Conservation (phyloP, 768 basidiomycete genomes). For the Hypsizygus marmoreus region DNA sequence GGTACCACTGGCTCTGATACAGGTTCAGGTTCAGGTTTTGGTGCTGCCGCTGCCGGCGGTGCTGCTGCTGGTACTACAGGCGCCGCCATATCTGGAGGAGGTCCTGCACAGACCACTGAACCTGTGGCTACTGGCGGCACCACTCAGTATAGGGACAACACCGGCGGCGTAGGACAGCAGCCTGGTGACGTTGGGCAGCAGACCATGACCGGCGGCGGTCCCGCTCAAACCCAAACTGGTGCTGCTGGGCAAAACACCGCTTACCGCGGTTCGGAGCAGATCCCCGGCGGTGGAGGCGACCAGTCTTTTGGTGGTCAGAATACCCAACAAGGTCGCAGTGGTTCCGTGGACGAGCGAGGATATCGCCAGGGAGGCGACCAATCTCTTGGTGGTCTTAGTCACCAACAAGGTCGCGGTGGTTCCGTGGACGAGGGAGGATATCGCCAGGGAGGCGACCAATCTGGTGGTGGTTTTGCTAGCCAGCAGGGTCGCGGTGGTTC, state of each 20-base stretch:
- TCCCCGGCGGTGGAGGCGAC: background rate
- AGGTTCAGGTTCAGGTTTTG: background rate
- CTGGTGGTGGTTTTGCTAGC: too few relatives aligned
- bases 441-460: too few relatives aligned
- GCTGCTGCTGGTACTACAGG: background rate
- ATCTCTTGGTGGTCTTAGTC: slow-evolving; percentile 4
- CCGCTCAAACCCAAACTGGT: slow-evolving; percentile 3
- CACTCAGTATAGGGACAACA: too few relatives aligned
- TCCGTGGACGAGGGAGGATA: too few relatives aligned
- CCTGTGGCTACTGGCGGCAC: background rate
- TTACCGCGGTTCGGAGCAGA: background rate
- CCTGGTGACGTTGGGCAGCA: background rate
- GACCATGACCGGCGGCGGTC: background rate
- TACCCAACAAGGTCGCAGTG: slow-evolving; percentile 7
- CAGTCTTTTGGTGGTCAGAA: background rate
- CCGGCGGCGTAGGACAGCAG: background rate
- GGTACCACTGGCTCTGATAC: background rate
- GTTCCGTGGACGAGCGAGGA: slow-evolving; percentile 4
- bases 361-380: slow-evolving; percentile 5
- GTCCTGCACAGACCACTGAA: slow-evolving; percentile 3
- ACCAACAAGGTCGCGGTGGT: too few relatives aligned
- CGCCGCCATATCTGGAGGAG: background rate
- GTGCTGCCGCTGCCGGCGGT: background rate
- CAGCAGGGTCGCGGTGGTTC: too few relatives aligned
- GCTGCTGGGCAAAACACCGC: background rate